These are phyloP conservation scores for Lasiosphaeriaceae sp. DNA, from an alignment of 495 filamentous ascomycete genomes.

Conservation along the genomic window DNA sequence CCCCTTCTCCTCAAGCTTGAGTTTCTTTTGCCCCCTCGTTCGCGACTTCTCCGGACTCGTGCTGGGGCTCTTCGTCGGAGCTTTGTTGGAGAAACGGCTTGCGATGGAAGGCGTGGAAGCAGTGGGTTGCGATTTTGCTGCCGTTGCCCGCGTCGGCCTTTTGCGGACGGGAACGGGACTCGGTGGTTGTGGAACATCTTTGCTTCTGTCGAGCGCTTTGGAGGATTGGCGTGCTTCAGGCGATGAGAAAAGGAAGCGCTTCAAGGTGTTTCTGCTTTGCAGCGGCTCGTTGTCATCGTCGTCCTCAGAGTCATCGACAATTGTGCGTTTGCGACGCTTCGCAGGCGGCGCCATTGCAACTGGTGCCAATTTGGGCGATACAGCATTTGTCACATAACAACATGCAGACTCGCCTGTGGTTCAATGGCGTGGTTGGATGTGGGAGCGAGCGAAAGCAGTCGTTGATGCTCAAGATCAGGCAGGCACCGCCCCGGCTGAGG, in stretches of 20 bases:
- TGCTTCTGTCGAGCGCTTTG: slow-evolving; percentile 12
- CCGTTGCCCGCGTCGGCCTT: slow-evolving; percentile 17
- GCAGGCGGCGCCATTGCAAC: slow-evolving; percentile 51
- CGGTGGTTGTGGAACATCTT: slow-evolving; percentile 21
- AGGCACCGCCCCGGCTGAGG: slow-evolving; percentile 2
- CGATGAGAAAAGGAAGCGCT: slow-evolving; percentile 41
- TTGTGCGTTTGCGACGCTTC: slow-evolving; percentile 45
- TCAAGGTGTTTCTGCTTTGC: slow-evolving; percentile 34
- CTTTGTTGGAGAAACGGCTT: slow-evolving; percentile 7
- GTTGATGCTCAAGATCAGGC: not conserved
- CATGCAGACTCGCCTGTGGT: not conserved
- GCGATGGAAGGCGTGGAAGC: slow-evolving; percentile 8
- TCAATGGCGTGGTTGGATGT: not conserved
- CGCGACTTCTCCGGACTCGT: slow-evolving; percentile 47
- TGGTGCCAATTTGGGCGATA: slow-evolving; percentile 3
- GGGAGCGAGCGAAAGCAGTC: not conserved
- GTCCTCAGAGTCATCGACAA: slow-evolving; percentile 31
- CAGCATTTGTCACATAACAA: slow-evolving; percentile 23
- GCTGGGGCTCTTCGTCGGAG: slow-evolving; percentile 36
- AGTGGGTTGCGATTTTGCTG: slow-evolving; percentile 14
- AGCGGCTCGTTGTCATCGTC: slow-evolving; percentile 11
- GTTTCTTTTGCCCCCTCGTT: slow-evolving; percentile 29
- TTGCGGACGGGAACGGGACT: slow-evolving; percentile 29
- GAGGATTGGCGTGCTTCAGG: slow-evolving; percentile 27
- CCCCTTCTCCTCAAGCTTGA: slow-evolving; percentile 36